These are phyloP conservation scores for Didymella keratinophila DNA, from an alignment of 2,329 filamentous ascomycete species.

Conservation along the genomic window DNA sequence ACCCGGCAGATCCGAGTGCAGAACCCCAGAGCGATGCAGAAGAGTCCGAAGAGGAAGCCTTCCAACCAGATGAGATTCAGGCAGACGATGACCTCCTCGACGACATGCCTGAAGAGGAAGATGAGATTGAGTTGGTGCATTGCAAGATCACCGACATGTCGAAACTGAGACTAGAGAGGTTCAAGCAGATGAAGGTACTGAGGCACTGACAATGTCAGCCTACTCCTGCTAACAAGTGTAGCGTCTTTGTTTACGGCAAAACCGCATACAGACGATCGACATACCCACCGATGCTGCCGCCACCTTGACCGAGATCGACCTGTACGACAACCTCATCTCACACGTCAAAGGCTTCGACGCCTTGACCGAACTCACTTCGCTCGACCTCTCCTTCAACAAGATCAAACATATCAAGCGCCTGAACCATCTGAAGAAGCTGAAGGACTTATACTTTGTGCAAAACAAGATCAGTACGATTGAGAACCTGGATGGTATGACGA, in stretches of 20 bases:
- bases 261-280: slow-evolving; percentile 81
- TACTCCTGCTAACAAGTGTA: slow-evolving; percentile 37
- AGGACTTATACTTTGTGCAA: slow-evolving; percentile 89
- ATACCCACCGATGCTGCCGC: slow-evolving; percentile 71
- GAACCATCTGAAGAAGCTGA: slow-evolving; percentile 76
- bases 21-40: slow-evolving; percentile 76
- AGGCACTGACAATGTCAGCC: background rate
- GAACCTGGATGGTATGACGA: slow-evolving; percentile 75
- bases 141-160: slow-evolving; percentile 81
- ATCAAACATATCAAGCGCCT: slow-evolving; percentile 97
- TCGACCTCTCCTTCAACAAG: slow-evolving; percentile 98
- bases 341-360: slow-evolving; percentile 85
- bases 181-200: slow-evolving; percentile 71
- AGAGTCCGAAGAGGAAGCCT: slow-evolving; percentile 72
- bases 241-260: slow-evolving; percentile 90
- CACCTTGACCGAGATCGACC: slow-evolving; percentile 82
- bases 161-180: slow-evolving; percentile 82
- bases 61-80: slow-evolving; percentile 46
- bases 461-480: slow-evolving; percentile 94
- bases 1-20: slow-evolving; percentile 65
- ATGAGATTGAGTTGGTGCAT: slow-evolving; percentile 84
- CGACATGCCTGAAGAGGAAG: slow-evolving; percentile 62
- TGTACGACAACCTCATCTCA: slow-evolving; percentile 95
- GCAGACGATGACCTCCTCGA: slow-evolving; percentile 64
- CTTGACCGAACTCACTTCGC: slow-evolving; percentile 75